Percentiles rank a stretch among this genome's conserved stretches.
Evolutionary conservation across 345 rosid genomes (phyloP).

Genomic region (Murraya koenigii): DNA sequence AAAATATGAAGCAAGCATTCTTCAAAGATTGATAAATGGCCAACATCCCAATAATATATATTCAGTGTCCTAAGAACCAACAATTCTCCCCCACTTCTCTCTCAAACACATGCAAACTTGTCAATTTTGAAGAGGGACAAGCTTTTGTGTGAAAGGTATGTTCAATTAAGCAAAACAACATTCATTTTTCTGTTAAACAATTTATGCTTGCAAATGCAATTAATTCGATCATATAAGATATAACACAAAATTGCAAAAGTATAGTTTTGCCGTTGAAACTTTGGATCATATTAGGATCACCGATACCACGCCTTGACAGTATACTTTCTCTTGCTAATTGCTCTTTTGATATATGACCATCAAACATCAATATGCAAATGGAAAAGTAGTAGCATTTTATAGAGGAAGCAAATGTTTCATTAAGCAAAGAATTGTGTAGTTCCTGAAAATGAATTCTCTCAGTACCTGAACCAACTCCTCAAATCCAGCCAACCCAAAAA

Average conservation of each 20-base stretch:
- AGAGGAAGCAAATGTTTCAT: background rate
- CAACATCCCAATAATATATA: background rate
- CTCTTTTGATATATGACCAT: background rate
- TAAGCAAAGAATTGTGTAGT: background rate
- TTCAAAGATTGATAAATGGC: background rate
- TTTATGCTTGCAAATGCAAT: background rate
- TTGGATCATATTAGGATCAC: background rate
- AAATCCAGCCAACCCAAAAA: conserved; percentile 51
- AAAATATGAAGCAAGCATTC: background rate
- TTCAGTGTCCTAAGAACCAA: background rate
- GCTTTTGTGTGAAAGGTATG: background rate
- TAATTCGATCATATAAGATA: background rate
- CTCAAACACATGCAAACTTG: background rate
- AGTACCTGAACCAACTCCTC: conserved; percentile 69
- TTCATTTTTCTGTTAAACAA: background rate
- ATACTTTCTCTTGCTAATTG: background rate
- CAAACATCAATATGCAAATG: background rate
- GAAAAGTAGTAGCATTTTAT: background rate
- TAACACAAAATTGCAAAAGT: background rate
- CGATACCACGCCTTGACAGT: background rate
- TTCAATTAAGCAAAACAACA: background rate
- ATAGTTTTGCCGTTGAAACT: background rate
- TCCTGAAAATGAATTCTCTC: background rate
- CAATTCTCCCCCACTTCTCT: background rate
- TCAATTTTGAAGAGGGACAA: background rate